These are phyloP conservation scores for Tolypocladium nubicola DNA, from an alignment of 2,329 filamentous ascomycete species.

Conservation along the genomic window DNA sequence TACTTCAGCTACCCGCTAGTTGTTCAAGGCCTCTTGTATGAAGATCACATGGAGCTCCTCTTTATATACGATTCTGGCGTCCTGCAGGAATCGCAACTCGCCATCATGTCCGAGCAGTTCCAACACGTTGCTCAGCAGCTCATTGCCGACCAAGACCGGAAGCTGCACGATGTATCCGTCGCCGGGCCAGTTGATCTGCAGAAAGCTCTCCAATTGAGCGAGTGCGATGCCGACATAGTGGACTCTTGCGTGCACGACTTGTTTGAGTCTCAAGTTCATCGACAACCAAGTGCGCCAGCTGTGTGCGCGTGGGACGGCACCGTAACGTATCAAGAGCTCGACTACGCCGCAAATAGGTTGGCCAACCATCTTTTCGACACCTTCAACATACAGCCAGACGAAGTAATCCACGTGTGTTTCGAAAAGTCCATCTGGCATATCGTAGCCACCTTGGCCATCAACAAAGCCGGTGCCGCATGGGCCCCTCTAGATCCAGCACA, in stretches of 20 bases:
- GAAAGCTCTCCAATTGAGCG: too few relatives aligned
- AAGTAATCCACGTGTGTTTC: conserved; percentile 5
- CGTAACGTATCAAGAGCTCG: conserved; percentile 28
- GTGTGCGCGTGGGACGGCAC: conserved; percentile 33
- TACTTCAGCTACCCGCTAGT: conserved; percentile 7
- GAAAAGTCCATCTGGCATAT: conserved; percentile 4
- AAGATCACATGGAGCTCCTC: too few relatives aligned
- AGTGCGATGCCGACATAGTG: background rate
- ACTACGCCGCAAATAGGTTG: conserved; percentile 24
- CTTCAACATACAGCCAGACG: background rate
- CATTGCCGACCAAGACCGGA: too few relatives aligned
- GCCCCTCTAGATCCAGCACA: conserved; percentile 4
- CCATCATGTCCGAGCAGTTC: too few relatives aligned
- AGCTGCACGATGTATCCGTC: too few relatives aligned
- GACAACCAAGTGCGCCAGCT: conserved; percentile 12
- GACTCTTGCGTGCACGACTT: conserved; percentile 28
- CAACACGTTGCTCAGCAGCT: too few relatives aligned
- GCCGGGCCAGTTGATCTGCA: too few relatives aligned
- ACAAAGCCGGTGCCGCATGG: conserved; percentile 5
- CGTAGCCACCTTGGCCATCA: conserved; percentile 4
- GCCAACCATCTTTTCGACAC: conserved; percentile 20
- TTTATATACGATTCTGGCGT: too few relatives aligned
- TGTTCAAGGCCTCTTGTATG: background rate
- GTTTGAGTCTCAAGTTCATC: conserved; percentile 22
- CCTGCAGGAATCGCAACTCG: too few relatives aligned